A percentile compares a stretch with the other conserved stretches of the same genome.
Conservation (phyloP, 768 basidiomycete species). For the Pleurotus cornucopiae region DNA sequence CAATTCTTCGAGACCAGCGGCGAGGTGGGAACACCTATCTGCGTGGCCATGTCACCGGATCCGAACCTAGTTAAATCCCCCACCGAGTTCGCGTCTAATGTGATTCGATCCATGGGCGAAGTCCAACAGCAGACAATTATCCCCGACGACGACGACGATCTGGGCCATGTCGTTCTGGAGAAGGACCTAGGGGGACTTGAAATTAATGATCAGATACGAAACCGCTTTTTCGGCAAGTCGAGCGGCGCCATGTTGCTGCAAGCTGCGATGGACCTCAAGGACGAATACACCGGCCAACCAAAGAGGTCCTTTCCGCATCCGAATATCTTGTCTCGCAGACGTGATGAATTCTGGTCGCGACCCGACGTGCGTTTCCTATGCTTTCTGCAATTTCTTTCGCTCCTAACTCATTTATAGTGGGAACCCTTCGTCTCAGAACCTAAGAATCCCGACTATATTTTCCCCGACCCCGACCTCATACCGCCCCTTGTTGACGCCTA, state of each 20-base stretch:
- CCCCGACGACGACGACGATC: constrained; percentile 24
- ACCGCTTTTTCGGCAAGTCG: constrained; percentile 47
- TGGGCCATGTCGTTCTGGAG: constrained; percentile 21
- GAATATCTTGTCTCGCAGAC: constrained; percentile 23
- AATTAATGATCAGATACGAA: constrained; percentile 28
- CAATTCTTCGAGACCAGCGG: constrained; percentile 14
- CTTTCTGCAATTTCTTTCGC: background rate
- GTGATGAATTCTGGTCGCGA: constrained; percentile 47
- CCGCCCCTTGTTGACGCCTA: constrained; percentile 56
- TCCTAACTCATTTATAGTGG: constrained; percentile 24
- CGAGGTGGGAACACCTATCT: background rate
- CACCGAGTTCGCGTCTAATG: background rate
- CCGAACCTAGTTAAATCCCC: background rate
- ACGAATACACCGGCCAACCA: constrained; percentile 40
- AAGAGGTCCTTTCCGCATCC: constrained; percentile 17
- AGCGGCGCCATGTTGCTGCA: constrained; percentile 51
- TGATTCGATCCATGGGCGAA: background rate
- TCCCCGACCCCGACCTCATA: constrained; percentile 53
- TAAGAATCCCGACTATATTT: constrained; percentile 29
- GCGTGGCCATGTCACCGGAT: background rate
- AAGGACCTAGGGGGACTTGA: constrained; percentile 31
- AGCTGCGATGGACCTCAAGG: constrained; percentile 53
- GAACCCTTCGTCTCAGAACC: constrained; percentile 18
- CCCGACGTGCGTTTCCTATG: constrained; percentile 32
- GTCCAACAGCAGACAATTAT: constrained; percentile 9